These are phyloP conservation scores for Coniosporium tulheliwenetii DNA, from an alignment of 2,329 filamentous ascomycete genomes.

Conservation along the genomic window DNA sequence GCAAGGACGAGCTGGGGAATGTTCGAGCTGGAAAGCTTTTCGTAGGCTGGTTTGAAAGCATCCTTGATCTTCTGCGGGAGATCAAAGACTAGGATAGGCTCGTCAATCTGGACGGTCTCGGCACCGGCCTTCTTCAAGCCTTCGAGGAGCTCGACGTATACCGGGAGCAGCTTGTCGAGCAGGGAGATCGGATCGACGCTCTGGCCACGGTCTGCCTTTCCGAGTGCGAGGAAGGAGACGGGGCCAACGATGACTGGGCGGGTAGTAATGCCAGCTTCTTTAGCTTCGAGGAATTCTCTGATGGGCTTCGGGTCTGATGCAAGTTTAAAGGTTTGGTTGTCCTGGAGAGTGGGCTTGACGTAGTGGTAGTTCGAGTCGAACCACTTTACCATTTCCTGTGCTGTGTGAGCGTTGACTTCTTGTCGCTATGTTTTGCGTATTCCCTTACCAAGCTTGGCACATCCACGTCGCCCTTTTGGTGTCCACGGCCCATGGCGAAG, in stretches of 20 bases:
- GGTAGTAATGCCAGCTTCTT: conserved; percentile 86
- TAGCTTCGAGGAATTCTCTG: conserved; percentile 87
- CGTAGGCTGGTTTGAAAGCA: conserved; percentile 95
- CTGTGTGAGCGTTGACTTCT: conserved; percentile 1
- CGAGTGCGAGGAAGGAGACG: conserved; percentile 93
- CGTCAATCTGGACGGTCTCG: conserved; percentile 94
- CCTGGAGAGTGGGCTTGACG: conserved; percentile 95
- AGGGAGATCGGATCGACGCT: conserved; percentile 85
- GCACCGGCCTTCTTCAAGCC: conserved; percentile 94
- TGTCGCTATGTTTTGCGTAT: neutral
- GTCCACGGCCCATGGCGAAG: conserved; percentile 98
- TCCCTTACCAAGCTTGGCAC: conserved; percentile 58
- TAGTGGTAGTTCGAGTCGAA: conserved; percentile 99
- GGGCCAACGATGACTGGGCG: conserved; percentile 90
- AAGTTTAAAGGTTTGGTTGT: conserved; percentile 94
- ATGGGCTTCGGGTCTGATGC: conserved; percentile 81
- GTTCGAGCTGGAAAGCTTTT: conserved; percentile 68
- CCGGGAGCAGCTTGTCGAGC: conserved; percentile 79
- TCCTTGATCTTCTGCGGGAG: conserved; percentile 79
- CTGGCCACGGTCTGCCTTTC: conserved; percentile 95
- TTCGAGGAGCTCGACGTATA: conserved; percentile 84
- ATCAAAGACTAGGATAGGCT: conserved; percentile 93
- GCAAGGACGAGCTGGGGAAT: conserved; percentile 81
- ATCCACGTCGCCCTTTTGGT: conserved; percentile 88
- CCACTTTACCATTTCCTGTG: conserved; percentile 97